Evolutionary conservation across 306 rosid genomes (phyloP), one percentile per base, ranked within the genome.

Genomic region (Abrus precatorius): DNA sequence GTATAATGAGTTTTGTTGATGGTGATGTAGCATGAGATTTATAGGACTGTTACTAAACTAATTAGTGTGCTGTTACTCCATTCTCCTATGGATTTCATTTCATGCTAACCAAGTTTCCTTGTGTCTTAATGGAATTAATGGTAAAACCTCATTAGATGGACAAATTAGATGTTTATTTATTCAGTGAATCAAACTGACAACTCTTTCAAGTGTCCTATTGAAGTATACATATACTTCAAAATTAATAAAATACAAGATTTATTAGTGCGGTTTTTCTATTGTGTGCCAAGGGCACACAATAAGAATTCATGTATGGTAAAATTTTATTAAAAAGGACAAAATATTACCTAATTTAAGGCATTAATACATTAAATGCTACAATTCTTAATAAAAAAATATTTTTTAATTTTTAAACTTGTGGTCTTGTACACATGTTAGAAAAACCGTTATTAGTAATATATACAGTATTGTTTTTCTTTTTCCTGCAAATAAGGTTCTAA

Each of bases 141-240:
- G 71, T 28, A 20, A 61, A 62, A 61, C 27, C 43, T 56, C 52
- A 45, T 33, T 69, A 44, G 27, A 8, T 59, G 32, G 50, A 65
- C 1, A 1, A 1, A 43, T 62, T 80, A 38, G 49, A 6, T 43
- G 27, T 63, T 62, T 45, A 3, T 57, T 34, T 43, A 69, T 61
- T 61, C 65, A 41, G 74, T 50, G 20, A 14, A 63, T 56, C 69
- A 67, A 49, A 48, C 64, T 40, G 47, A 63, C 47, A 75, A 66
- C 52, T 64, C 54, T 27, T 67, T 9, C 33, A 47, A 57, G 56
- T 76, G 60, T 60, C 12, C 53, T 59, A 36, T 27, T 60, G 73
- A 69, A 82, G 47, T 44, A 57, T 60, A 8, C 5, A 36, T 33
- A 76, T 14, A 1, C 29, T 68, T 43, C 53, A 33, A 8, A 54